Conservation (phyloP, 306 rosid genomes). For the Quercus robur region DNA sequence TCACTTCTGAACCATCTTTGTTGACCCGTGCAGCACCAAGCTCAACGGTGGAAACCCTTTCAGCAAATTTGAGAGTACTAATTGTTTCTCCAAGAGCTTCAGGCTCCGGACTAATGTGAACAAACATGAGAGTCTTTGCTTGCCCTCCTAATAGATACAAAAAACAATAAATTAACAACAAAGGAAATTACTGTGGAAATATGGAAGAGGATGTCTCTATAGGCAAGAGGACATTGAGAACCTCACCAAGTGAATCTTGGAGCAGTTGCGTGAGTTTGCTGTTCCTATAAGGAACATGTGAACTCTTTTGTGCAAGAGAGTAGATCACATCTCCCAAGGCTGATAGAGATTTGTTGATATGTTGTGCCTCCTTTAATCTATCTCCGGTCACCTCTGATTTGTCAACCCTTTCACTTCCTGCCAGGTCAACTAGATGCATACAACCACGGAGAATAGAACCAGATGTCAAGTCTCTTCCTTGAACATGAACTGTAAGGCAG, state of each 20-base stretch:
- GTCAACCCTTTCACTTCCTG: slow-evolving; percentile 98
- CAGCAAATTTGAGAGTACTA: slow-evolving; percentile 94
- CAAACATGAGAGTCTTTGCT: slow-evolving; percentile 95
- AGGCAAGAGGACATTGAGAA: not conserved
- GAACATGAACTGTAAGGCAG: slow-evolving; percentile 94
- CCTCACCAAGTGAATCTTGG: slow-evolving; percentile 90
- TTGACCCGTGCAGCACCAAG: slow-evolving; percentile 83
- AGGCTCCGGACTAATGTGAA: slow-evolving; percentile 84
- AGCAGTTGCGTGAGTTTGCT: slow-evolving; percentile 97
- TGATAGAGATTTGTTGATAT: slow-evolving; percentile 94
- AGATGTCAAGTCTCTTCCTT: slow-evolving; percentile 75
- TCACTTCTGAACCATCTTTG: slow-evolving; percentile 63
- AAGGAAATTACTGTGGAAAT: not conserved
- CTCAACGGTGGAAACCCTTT: slow-evolving; percentile 82
- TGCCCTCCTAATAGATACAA: slow-evolving; percentile 61
- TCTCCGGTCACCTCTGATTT: slow-evolving; percentile 94
- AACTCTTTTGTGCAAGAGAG: slow-evolving; percentile 75
- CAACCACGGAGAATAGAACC: slow-evolving; percentile 68
- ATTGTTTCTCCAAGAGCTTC: slow-evolving; percentile 85
- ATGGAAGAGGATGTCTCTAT: not conserved
- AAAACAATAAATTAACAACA: slow-evolving; percentile 8
- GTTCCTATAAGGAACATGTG: slow-evolving; percentile 95
- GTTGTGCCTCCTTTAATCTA: slow-evolving; percentile 94
- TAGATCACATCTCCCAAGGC: slow-evolving; percentile 95
- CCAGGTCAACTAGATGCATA: slow-evolving; percentile 95